phyloP scores from a whole-genome alignment of 108 stramenopile genomes.

The Epipyxis sp. region DNA sequence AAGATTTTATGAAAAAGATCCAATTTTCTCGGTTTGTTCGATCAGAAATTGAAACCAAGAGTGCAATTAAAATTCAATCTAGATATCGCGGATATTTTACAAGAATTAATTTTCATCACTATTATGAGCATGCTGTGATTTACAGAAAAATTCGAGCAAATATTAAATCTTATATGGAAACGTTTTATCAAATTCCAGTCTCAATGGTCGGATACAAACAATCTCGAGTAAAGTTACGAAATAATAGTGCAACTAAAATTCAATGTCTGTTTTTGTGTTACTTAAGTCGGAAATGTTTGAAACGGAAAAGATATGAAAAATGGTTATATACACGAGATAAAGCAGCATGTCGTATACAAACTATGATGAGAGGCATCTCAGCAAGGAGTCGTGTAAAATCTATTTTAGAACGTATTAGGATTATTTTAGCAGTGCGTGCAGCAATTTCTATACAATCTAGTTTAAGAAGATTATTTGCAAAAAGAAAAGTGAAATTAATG shows the following conservation, averaged over 20 bases:
- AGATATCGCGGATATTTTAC: slow-evolving; percentile 1
- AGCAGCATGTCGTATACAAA: neutral
- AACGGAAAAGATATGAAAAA: neutral
- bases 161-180: neutral
- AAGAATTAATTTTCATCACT: neutral
- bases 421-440: neutral
- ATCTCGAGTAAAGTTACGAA: neutral
- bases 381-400: neutral
- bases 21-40: neutral
- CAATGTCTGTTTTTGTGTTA: neutral
- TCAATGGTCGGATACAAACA: neutral
- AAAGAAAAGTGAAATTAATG: neutral
- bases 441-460: neutral
- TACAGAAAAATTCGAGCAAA: slow-evolving; percentile 4
- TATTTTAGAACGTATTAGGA: neutral
- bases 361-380: neutral
- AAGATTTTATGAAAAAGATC: slow-evolving; percentile 19
- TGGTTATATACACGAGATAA: neutral
- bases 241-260: neutral
- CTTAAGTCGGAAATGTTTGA: slow-evolving; percentile 16
- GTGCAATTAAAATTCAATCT: slow-evolving; percentile 2
- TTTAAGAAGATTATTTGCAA: neutral
- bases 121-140: neutral
- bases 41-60: neutral
- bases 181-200: neutral